Percentiles rank a stretch among this genome's conserved stretches.
Evolutionary conservation across 768 basidiomycete genomes (phyloP).

Genomic region (Lentinus brumalis): DNA sequence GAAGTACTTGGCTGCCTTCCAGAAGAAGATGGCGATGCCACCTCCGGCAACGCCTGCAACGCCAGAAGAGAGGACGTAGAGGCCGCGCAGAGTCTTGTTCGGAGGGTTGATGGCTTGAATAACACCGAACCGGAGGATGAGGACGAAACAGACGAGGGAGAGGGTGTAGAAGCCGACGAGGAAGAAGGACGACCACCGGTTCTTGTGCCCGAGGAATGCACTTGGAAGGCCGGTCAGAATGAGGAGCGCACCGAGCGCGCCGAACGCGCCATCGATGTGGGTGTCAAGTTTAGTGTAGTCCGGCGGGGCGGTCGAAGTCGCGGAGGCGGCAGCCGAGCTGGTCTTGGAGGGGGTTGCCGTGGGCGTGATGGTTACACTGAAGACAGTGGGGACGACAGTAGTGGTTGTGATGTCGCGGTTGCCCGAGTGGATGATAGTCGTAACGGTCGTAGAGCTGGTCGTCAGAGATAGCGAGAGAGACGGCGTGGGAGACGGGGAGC

Average conservation of each 20-base stretch:
- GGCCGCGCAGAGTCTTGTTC: constrained; percentile 73
- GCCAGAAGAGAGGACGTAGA: constrained; percentile 83
- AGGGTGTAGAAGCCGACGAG: constrained; percentile 90
- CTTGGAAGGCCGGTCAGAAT: constrained; percentile 89
- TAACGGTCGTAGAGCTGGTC: constrained; percentile 52
- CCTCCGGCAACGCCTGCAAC: constrained; percentile 86
- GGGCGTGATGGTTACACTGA: constrained; percentile 62
- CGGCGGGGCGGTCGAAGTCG: constrained; percentile 44
- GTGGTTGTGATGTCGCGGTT: constrained; percentile 51
- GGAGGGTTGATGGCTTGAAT: constrained; percentile 84
- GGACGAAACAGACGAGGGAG: constrained; percentile 80
- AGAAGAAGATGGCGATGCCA: constrained; percentile 88
- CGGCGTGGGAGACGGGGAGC: constrained; percentile 29
- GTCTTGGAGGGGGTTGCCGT: constrained; percentile 35
- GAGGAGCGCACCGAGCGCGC: constrained; percentile 83
- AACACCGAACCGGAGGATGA: constrained; percentile 89
- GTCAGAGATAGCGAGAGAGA: constrained; percentile 55
- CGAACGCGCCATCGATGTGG: constrained; percentile 84
- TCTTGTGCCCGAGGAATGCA: constrained; percentile 93
- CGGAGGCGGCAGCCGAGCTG: constrained; percentile 37
- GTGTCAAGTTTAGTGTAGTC: constrained; percentile 53
- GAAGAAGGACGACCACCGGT: constrained; percentile 96
- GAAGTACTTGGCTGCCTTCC: constrained; percentile 84
- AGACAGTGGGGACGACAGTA: constrained; percentile 58
- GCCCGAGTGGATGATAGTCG: constrained; percentile 49